These are phyloP conservation scores for Paramecium pentaurelia DNA, from an alignment of 73 alveolate species.

Conservation along the genomic window DNA sequence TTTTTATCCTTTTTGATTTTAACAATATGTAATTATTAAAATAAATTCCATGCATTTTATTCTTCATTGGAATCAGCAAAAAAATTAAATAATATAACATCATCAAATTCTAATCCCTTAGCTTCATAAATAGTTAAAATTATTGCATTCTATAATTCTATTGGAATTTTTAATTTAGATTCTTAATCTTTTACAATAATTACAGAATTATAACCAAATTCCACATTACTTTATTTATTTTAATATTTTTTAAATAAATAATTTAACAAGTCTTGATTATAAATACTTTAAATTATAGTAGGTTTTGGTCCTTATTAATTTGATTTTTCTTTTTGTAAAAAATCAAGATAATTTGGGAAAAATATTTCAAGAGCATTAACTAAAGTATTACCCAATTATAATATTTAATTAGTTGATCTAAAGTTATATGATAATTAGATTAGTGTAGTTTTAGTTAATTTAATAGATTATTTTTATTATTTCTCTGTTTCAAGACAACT, in stretches of 20 bases:
- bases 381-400: constrained; percentile 79
- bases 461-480: background rate
- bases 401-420: constrained; percentile 77
- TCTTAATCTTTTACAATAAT: constrained; percentile 80
- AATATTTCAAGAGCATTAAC: constrained; percentile 70
- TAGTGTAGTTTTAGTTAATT: background rate
- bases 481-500: constrained; percentile 50
- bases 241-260: background rate
- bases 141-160: constrained; percentile 73
- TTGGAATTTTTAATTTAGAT: constrained; percentile 70
- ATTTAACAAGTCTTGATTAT: constrained; percentile 33
- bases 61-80: constrained; percentile 52
- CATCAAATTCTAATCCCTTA: constrained; percentile 92
- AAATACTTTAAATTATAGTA: constrained; percentile 13
- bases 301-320: constrained; percentile 78
- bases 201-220: constrained; percentile 85
- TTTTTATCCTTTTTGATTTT: background rate
- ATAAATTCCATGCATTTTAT: constrained; percentile 35
- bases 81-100: constrained; percentile 77
- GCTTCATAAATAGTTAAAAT: constrained; percentile 87
- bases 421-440: constrained; percentile 61
- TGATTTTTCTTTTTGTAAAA: constrained; percentile 72
- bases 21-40: background rate
- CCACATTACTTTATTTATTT: background rate
- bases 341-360: constrained; percentile 85